Evolutionary conservation across 768 basidiomycete species (phyloP), one percentile per base, ranked within the genome.

Genomic region (Leccinum incarnatum): DNA sequence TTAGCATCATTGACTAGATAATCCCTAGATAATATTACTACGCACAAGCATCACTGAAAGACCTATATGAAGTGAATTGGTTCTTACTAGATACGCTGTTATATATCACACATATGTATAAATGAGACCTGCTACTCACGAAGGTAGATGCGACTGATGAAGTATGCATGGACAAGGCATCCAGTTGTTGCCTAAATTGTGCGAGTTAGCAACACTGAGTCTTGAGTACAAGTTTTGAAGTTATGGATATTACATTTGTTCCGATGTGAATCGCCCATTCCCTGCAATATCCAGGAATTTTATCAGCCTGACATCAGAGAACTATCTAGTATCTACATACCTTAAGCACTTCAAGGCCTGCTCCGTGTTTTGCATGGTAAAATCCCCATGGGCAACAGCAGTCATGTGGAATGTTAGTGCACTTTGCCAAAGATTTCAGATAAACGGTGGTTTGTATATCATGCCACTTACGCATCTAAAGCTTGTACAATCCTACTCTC

Each of bases 151-250:
- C 65, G 63, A 53, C 56, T 65, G 9, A 65, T 60, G 15, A 70
- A 72, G 32, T 56, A 62, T 34, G 49, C 60, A 53, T 70, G 69
- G 14, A 72, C 63, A 56, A 70, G 58, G 54, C 60, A 67, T 23
- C 36, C 65, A 51, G 67, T 65, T 5, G 12, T 15, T 29, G 14
- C 53, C 69, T 72, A 47, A 6, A 37, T 8, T 27, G 12, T 12
- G 17, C 0, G 51, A 8, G 8, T 71, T 2, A 72, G 63, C 8
- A 1, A 52, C 2, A 48, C 23, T 23, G 10, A 5, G 6, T 1
- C 45, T 17, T 5, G 27, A 30, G 32, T 12, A 34, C 32, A 12
- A 34, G 49, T 4, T 9, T 8, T 29, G 2, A 46, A 37, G n/a
- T 51, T 30, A 37, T 21, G 17, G 1, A 8, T 30, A 34, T 58